Base-by-base conservation (phyloP, 495 filamentous ascomycete species). In the Bacidia gigantensis region DNA sequence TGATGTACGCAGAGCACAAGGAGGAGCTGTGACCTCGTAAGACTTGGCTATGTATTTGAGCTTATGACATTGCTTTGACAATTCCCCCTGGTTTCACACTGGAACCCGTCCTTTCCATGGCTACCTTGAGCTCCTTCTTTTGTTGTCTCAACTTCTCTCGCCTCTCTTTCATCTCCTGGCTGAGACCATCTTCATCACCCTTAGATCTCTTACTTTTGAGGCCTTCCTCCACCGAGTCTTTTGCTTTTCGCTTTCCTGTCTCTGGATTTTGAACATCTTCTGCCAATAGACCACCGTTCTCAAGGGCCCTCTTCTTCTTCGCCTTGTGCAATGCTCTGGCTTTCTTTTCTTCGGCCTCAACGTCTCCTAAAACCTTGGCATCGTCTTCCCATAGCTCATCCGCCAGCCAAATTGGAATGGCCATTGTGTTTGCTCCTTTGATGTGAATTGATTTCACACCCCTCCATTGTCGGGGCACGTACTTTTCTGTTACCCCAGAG, bases 401-500 rank as follows among this genome's bases (percentile, higher is more conserved):
- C 9, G 92, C 84, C 61, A 96, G 71, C 84, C 87, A 98, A 55
- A 98, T 80, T 12, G 92, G 92, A 58, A 98, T 70, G 11, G 89
- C 87, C 53, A 78, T 83, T 10, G 88, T 93, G 58, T 82, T 78
- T 10, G 86, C 81, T 5, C 84, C 83, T 73, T 97, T 98, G 67
- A 98, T 72, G 69, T 95, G 88, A 44, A 97, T 64, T 45, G 76
- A 75, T 65, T 82, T 80, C 47, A 97, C 77, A 62, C 86, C 87
- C 54, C 77, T 76, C 89, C 89, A 96, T 51, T 86, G 80, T 58
- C 87, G 80, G 3, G 88, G 75, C 3, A 97, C 75, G 52, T 82
- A 84, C 65, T 84, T 87, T 32, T 84, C 79, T 2, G 82, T 78
- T 59, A 96, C 55, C 2, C 73, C 77, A 18, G 74, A 65, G 12